Percentiles rank a stretch among this genome's conserved stretches.
These are phyloP conservation scores for Rachicladosporium sp. DNA, from an alignment of 2,329 filamentous ascomycete species.

Conservation along the genomic window DNA sequence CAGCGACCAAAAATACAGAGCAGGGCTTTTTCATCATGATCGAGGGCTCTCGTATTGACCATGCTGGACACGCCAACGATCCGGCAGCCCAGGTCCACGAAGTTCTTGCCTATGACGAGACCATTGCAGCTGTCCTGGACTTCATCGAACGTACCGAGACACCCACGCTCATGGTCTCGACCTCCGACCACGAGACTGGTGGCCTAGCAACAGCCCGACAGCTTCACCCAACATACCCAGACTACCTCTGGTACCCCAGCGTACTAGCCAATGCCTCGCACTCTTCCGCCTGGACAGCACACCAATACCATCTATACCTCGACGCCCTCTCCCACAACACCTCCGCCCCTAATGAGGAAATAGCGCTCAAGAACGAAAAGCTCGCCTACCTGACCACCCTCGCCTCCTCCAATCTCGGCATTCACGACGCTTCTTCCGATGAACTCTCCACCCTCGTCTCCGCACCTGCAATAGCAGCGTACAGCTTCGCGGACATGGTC, in stretches of 20 bases:
- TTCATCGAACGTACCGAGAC: conserved; percentile 65
- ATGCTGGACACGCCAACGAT: conserved; percentile 60
- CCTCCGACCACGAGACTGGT: conserved; percentile 93
- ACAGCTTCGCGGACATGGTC: conserved; percentile 70
- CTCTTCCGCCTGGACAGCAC: conserved; percentile 57
- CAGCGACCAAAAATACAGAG: conserved; percentile 70
- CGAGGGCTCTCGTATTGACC: conserved; percentile 90
- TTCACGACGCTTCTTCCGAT: conserved; percentile 56
- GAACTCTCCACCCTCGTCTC: conserved; percentile 59
- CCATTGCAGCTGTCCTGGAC: conserved; percentile 71
- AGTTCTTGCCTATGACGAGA: conserved; percentile 85
- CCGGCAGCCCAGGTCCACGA: conserved; percentile 54
- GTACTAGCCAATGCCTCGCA: conserved; percentile 70
- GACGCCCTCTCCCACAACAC: conserved; percentile 15
- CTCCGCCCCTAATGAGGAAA: conserved; percentile 20
- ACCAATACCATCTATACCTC: conserved; percentile 50
- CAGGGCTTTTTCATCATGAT: conserved; percentile 99
- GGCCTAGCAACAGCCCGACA: conserved; percentile 73
- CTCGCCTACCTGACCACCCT: conserved; percentile 57
- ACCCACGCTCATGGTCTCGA: conserved; percentile 72
- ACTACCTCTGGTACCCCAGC: conserved; percentile 69
- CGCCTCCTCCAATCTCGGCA: conserved; percentile 59
- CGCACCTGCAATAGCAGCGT: conserved; percentile 43
- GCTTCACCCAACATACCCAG: conserved; percentile 48
- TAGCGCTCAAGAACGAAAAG: conserved; percentile 30